phyloP scores from a whole-genome alignment of 495 filamentous ascomycete genomes.

The Aspergillus funiculosus region DNA sequence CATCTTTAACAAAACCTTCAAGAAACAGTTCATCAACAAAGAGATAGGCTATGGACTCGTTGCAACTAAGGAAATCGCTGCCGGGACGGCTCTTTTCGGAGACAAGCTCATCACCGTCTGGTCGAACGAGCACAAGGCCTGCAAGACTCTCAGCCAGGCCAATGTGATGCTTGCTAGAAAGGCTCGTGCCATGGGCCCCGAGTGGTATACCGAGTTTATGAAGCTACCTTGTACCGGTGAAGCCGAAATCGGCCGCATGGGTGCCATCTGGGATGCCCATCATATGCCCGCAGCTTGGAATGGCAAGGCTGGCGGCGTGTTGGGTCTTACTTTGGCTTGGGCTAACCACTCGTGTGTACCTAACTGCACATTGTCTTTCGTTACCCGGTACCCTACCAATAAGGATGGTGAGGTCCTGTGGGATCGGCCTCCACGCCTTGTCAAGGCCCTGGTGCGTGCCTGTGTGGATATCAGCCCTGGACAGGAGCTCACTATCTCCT shows the following conservation, averaged over 20 bases:
- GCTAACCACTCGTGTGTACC: slow-evolving; percentile 19
- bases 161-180: slow-evolving; percentile 3
- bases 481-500: slow-evolving; percentile 26
- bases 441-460: slow-evolving; percentile 6
- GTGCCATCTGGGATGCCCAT: slow-evolving; percentile 11
- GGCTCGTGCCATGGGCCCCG: slow-evolving; percentile 8
- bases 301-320: neutral
- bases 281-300: neutral
- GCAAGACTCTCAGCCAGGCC: neutral
- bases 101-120: slow-evolving; percentile 4
- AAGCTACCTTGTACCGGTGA: neutral
- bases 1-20: neutral
- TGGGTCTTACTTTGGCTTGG: slow-evolving; percentile 17
- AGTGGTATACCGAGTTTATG: slow-evolving; percentile 13
- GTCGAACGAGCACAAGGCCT: neutral
- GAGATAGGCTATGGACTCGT: slow-evolving; percentile 8
- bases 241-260: neutral
- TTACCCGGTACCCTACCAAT: neutral
- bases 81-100: slow-evolving; percentile 8
- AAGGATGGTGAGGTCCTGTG: neutral
- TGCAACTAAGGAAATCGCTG: slow-evolving; percentile 6
- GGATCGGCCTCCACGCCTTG: neutral
- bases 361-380: slow-evolving; percentile 7
- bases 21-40: slow-evolving; percentile 1
- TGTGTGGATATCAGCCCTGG: slow-evolving; percentile 15